Conservation (phyloP, 176 grass and related monocot species). For the Dendrocalamus sinicus region DNA sequence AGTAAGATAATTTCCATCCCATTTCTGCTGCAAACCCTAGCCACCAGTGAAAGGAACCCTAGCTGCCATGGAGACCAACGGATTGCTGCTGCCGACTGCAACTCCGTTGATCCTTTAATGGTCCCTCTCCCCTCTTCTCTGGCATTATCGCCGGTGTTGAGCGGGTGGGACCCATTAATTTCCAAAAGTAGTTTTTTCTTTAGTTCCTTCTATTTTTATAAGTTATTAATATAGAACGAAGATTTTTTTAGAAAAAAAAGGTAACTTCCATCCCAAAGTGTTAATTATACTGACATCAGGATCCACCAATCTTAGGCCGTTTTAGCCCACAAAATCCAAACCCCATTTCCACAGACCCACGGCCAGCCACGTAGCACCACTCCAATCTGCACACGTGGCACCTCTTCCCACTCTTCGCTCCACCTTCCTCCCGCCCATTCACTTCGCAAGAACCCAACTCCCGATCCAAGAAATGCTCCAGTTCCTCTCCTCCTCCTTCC, state of each 20-base stretch:
- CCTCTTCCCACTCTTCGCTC: conserved; percentile 51
- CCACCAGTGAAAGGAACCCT: too few species aligned
- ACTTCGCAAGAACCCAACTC: conserved; percentile 37
- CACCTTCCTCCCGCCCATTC: conserved; percentile 26
- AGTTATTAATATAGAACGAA: too few species aligned
- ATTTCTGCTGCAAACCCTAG: neutral
- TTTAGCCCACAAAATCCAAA: conserved; percentile 29
- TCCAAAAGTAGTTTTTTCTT: too few species aligned
- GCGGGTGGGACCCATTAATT: too few species aligned
- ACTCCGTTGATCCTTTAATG: too few species aligned
- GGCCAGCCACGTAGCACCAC: conserved; percentile 37
- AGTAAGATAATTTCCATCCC: neutral
- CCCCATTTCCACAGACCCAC: conserved; percentile 1
- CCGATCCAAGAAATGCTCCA: conserved; percentile 54
- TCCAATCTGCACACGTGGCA: conserved; percentile 34
- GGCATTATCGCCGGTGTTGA: too few species aligned
- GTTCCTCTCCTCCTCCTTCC: conserved; percentile 42
- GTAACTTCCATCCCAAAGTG: neutral
- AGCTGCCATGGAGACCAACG: too few species aligned
- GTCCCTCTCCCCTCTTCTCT: too few species aligned
- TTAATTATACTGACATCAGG: neutral
- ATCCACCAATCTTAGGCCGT: neutral
- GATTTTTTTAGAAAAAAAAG: too few species aligned
- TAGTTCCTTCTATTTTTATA: too few species aligned
- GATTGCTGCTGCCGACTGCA: too few species aligned